Conservation (phyloP, 208 protist species). For the Crithidia thermophila region DNA sequence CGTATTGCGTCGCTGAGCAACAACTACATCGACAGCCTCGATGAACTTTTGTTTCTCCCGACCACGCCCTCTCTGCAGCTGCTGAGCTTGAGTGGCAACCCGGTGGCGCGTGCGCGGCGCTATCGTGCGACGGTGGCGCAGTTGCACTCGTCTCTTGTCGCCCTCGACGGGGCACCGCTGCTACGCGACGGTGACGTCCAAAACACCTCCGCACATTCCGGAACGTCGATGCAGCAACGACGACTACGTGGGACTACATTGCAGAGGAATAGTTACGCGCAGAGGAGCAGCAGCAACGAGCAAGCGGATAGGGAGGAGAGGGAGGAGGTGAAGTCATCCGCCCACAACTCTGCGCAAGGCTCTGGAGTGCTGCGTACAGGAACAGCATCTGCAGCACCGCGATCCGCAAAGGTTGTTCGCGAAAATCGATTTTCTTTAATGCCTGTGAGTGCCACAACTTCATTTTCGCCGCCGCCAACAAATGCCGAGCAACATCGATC, state of each 20-base stretch:
- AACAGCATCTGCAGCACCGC: no score
- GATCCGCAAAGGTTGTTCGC: no score
- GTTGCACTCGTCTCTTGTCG: constrained; percentile 48
- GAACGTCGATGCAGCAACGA: neutral
- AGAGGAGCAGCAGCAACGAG: neutral
- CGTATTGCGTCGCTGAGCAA: constrained; percentile 56
- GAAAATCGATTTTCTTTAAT: no score
- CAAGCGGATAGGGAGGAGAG: no score
- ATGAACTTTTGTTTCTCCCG: constrained; percentile 66
- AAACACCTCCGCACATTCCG: neutral
- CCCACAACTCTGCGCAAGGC: no score
- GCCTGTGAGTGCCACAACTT: no score
- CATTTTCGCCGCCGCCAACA: no score
- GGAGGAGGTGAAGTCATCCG: no score
- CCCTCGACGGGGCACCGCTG: constrained; percentile 73
- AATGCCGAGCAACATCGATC: neutral
- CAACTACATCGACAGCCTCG: constrained; percentile 76
- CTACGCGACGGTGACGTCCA: constrained; percentile 19
- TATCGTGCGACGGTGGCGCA: constrained; percentile 53
- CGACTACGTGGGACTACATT: no score
- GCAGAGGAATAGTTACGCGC: neutral
- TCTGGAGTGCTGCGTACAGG: no score
- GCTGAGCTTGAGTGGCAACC: constrained; percentile 61
- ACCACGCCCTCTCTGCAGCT: constrained; percentile 56
- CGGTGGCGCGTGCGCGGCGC: constrained; percentile 49